Evolutionary conservation across 305 asterid genomes (phyloP).

Genomic region (Galium porrigens): DNA sequence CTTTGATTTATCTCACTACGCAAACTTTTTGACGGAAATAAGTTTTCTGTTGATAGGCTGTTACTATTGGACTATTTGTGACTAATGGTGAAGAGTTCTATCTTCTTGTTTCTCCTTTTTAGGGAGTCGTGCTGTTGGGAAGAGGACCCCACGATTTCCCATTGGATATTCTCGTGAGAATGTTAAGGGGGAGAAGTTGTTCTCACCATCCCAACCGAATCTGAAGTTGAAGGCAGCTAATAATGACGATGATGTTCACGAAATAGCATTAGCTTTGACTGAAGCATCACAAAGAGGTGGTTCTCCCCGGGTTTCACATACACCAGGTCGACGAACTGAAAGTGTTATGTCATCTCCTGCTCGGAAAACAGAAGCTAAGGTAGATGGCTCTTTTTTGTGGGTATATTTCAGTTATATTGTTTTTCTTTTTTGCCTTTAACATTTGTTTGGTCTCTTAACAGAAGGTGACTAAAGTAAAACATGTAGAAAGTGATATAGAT

Average conservation of each 20-base stretch:
- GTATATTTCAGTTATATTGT: not conserved
- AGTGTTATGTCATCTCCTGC: conserved; percentile 61
- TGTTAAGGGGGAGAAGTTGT: conserved; percentile 29
- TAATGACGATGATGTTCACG: conserved; percentile 71
- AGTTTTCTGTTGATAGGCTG: no score
- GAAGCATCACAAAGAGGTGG: conserved; percentile 83
- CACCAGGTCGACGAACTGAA: conserved; percentile 58
- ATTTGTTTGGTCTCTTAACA: conserved; percentile 33
- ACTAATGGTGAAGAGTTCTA: conserved; percentile 19
- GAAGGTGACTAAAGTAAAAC: conserved; percentile 31
- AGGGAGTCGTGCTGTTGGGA: conserved; percentile 82
- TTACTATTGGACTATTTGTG: conserved; percentile 1
- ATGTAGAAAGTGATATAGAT: conserved; percentile 43
- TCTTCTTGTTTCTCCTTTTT: conserved; percentile 23
- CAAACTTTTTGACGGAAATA: not conserved
- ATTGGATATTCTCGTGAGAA: conserved; percentile 50
- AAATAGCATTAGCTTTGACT: conserved; percentile 68
- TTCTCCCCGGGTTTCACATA: conserved; percentile 76
- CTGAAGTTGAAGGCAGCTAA: conserved; percentile 38
- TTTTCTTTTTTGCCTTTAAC: not conserved
- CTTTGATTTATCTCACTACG: not conserved
- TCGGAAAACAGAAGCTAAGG: conserved; percentile 56
- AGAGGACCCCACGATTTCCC: conserved; percentile 80
- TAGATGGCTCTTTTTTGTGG: conserved; percentile 21
- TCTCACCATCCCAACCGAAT: conserved; percentile 46